Base-by-base conservation (phyloP, 2,329 filamentous ascomycete genomes). In the Diplodia mutila region DNA sequence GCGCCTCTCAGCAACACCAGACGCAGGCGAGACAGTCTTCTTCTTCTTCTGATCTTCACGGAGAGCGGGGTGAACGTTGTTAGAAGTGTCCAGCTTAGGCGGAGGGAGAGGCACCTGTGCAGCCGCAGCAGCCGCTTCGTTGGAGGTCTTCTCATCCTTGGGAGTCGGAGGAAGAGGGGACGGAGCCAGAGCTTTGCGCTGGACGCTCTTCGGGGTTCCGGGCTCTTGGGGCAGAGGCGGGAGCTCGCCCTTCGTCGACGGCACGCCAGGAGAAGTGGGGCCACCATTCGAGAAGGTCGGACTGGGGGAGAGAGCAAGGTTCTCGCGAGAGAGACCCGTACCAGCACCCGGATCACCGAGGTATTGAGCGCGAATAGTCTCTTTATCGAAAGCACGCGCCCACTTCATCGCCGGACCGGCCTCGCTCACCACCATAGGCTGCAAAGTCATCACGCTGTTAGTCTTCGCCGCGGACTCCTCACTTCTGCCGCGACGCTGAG, bases 351-450 rank as follows among this genome's bases (percentile, higher is more conserved):
- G 83, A 75, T 96, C 90, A 54, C 88, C 87, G 63, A 98, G 84
- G 78, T 98, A 98, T n/a, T 92, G 89, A 70, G 92, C 89, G 65
- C 93, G 89, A 70, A 97, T 90, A 8, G 90, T 85, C 74, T 95
- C 90, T 80, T 95, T 96, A 80, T 98, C 95, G 76, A 97, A 98
- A 74, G 93, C 93, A 86, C 88, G 96, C 37, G 94, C 93, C 95
- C 95, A 99, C 79, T 97, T 97, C 89, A 99, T 90, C 1, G 95
- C 95, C 27, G 93, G 91, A 9, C 91, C 95, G 21, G 94, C 94
- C 77, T 97, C 95, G 65, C 85, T 93, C 74, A 94, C 85, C 69
- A 98, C 90, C 65, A 89, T 86, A 1, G 93, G 91, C 76, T 97
- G 94, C 55, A 98, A 83, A 3, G 93, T 97, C 75, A 97, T 86